Conservation (phyloP, 306 rosid genomes). For the Cicer cuneatum region DNA sequence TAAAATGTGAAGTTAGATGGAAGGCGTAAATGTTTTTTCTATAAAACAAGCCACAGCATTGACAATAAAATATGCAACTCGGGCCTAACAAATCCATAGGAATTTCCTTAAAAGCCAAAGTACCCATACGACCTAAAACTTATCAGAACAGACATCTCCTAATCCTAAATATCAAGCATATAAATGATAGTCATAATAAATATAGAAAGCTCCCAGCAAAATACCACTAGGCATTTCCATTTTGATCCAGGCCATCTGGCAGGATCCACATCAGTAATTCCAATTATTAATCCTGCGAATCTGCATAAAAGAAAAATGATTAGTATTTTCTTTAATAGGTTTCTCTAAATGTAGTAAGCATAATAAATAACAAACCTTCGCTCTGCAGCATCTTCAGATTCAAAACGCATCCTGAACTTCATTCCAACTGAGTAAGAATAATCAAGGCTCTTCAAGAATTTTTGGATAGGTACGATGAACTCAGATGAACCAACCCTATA, state of each 20-base stretch:
- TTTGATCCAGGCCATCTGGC: slow-evolving; percentile 88
- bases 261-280: slow-evolving; percentile 74
- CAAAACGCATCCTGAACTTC: slow-evolving; percentile 86
- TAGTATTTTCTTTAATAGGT: slow-evolving; percentile 10
- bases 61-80: neutral
- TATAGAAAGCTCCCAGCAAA: neutral
- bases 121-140: neutral
- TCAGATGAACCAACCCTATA: slow-evolving; percentile 76
- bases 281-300: slow-evolving; percentile 73
- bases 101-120: slow-evolving; percentile 2
- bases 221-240: slow-evolving; percentile 87
- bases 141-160: neutral
- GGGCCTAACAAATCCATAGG: neutral
- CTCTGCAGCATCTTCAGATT: slow-evolving; percentile 82
- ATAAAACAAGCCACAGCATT: slow-evolving; percentile 3
- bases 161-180: neutral
- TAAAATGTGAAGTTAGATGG: slow-evolving; percentile 3
- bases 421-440: slow-evolving; percentile 75
- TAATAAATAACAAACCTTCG: slow-evolving; percentile 60
- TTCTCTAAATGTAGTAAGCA: slow-evolving; percentile 31
- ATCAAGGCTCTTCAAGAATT: slow-evolving; percentile 70
- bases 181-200: neutral
- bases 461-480: slow-evolving; percentile 72
- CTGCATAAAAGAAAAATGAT: slow-evolving; percentile 51
- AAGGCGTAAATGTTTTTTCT: slow-evolving; percentile 1